Evolutionary conservation across 495 filamentous ascomycete species (phyloP).

Genomic region (Pseudomonodictys pantanalensis): DNA sequence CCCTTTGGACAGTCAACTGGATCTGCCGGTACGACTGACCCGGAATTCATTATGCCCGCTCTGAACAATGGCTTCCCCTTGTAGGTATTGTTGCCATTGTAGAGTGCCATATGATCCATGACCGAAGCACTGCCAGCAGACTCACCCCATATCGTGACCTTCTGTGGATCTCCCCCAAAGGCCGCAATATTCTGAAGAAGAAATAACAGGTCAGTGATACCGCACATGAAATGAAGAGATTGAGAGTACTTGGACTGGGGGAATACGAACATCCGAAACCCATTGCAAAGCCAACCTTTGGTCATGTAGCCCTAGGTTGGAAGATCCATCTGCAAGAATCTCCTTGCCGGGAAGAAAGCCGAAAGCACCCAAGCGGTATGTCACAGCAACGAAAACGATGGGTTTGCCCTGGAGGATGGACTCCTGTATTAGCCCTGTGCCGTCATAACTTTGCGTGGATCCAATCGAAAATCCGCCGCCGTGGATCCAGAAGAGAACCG

Average conservation of each 20-base stretch:
- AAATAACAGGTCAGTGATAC: too few relatives aligned
- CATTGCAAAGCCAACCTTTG: constrained; percentile 40
- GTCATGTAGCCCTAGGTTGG: constrained; percentile 48
- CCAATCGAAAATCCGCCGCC: constrained; percentile 66
- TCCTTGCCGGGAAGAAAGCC: constrained; percentile 61
- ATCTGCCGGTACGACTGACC: constrained; percentile 61
- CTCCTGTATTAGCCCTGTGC: constrained; percentile 49
- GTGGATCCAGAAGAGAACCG: constrained; percentile 68
- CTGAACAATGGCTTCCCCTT: constrained; percentile 69
- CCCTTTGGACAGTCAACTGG: constrained; percentile 61
- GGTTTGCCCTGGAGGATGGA: constrained; percentile 57
- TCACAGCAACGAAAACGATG: constrained; percentile 60
- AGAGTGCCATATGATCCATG: constrained; percentile 48
- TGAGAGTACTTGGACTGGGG: too few relatives aligned
- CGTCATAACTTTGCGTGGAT: constrained; percentile 60
- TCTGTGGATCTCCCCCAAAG: constrained; percentile 40
- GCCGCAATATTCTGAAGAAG: constrained; percentile 42
- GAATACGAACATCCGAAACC: constrained; percentile 39
- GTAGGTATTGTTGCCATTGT: constrained; percentile 66
- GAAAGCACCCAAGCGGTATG: constrained; percentile 61
- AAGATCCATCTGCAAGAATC: constrained; percentile 60
- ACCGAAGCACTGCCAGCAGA: constrained; percentile 72
- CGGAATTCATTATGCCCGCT: constrained; percentile 71
- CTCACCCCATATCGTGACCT: constrained; percentile 71
- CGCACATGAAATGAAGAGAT: too few relatives aligned